Evolutionary conservation across 176 grass and related monocot genomes (phyloP).

Genomic region (Avena insularis): DNA sequence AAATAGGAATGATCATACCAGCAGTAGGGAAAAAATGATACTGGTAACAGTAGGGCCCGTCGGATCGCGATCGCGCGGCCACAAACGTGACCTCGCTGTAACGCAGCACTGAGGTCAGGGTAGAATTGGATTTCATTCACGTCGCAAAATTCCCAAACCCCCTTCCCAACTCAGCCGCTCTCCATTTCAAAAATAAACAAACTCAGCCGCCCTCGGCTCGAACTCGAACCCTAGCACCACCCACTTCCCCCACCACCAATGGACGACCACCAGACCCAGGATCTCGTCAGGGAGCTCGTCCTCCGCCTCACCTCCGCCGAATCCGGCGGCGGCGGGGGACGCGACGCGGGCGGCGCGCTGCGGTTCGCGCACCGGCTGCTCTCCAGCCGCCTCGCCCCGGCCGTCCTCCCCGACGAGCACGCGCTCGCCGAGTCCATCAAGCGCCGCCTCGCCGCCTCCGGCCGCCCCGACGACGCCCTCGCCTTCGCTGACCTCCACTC

Average conservation of each 20-base stretch:
- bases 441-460: constrained; percentile 74
- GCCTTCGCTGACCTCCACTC: constrained; percentile 88
- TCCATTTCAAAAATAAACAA: too few relatives aligned
- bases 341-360: constrained; percentile 58
- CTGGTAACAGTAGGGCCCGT: too few relatives aligned
- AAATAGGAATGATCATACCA: too few relatives aligned
- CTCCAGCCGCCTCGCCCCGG: constrained; percentile 77
- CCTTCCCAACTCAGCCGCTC: too few relatives aligned
- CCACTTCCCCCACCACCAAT: constrained; percentile 35
- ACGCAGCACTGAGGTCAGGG: too few relatives aligned
- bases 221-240: constrained; percentile 69
- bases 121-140: too few relatives aligned
- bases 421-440: constrained; percentile 93
- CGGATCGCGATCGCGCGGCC: too few relatives aligned
- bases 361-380: constrained; percentile 77
- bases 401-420: constrained; percentile 74
- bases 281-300: constrained; percentile 92
- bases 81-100: too few relatives aligned
- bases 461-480: constrained; percentile 73
- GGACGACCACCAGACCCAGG: constrained; percentile 80
- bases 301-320: constrained; percentile 60
- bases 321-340: constrained; percentile 21
- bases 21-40: too few relatives aligned
- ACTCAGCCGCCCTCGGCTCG: constrained; percentile 21
- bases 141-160: too few relatives aligned